Evolutionary conservation across 345 rosid genomes (phyloP).

Genomic region (Sonneratia caseolaris): DNA sequence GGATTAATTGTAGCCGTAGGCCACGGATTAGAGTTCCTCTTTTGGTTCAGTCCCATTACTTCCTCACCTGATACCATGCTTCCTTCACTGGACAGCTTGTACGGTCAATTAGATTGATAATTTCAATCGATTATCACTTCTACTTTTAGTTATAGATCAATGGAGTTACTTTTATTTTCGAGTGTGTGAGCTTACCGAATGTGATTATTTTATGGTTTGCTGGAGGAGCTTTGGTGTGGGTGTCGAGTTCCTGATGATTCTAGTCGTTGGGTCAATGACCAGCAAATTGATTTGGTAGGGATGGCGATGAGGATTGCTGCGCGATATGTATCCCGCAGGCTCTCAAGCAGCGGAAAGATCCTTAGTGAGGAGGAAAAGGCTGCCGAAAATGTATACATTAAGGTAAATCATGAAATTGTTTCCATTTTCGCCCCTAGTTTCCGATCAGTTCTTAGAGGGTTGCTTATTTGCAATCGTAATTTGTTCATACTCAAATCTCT

Average conservation of each 20-base stretch:
- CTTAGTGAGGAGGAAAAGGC: constrained; percentile 91
- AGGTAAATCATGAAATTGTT: constrained; percentile 27
- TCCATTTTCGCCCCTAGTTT: background rate
- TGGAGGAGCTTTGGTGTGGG: background rate
- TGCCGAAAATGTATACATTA: constrained; percentile 83
- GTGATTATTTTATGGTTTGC: background rate
- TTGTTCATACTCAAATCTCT: background rate
- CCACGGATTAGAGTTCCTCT: background rate
- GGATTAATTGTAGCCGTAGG: background rate
- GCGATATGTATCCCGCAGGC: constrained; percentile 49
- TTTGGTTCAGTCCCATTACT: background rate
- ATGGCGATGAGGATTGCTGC: constrained; percentile 58
- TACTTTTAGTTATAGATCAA: background rate
- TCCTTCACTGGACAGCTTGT: too few relatives aligned
- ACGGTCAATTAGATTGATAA: background rate
- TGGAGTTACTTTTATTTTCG: background rate
- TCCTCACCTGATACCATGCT: background rate
- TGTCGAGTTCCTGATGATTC: background rate
- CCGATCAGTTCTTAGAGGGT: background rate
- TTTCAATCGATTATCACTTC: background rate
- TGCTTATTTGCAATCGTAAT: background rate
- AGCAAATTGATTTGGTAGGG: constrained; percentile 8
- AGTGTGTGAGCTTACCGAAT: too few relatives aligned
- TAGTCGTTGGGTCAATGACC: background rate
- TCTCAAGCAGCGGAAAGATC: constrained; percentile 63